Evolutionary conservation across 2,329 filamentous ascomycete genomes (phyloP).

Genomic region (Biscogniauxia sp.): DNA sequence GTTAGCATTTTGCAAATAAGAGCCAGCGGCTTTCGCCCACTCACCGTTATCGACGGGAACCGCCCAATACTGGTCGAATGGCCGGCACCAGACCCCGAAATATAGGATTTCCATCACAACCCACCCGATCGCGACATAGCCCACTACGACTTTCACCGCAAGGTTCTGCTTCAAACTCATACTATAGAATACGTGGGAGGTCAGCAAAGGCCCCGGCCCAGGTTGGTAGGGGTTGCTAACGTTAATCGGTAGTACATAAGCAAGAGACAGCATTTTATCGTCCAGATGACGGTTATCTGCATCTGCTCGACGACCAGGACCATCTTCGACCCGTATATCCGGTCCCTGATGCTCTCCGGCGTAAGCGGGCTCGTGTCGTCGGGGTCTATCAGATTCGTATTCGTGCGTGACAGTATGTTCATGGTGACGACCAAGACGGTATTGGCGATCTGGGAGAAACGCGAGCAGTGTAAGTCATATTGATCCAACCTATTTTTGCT

Average conservation of each 20-base stretch:
- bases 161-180: constrained; percentile 46
- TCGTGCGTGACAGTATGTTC: constrained; percentile 54
- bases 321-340: constrained; percentile 57
- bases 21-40: constrained; percentile 11
- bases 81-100: constrained; percentile 52
- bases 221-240: constrained; percentile 28
- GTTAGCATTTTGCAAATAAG: constrained; percentile 6
- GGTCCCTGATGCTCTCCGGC: constrained; percentile 38
- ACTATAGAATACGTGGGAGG: too few relatives aligned
- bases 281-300: constrained; percentile 59
- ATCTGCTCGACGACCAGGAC: constrained; percentile 61
- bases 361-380: constrained; percentile 45
- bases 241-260: constrained; percentile 57
- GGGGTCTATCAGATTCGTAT: constrained; percentile 57
- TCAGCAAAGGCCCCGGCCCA: neutral
- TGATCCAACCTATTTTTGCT: neutral
- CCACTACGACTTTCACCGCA: constrained; percentile 47
- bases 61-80: constrained; percentile 56
- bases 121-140: constrained; percentile 47
- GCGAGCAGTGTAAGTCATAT: constrained; percentile 3
- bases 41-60: constrained; percentile 50
- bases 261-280: constrained; percentile 55
- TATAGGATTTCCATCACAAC: constrained; percentile 51
- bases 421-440: constrained; percentile 54
- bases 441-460: constrained; percentile 38